phyloP scores from a whole-genome alignment of 1,284 basidiomycete species.

The Moesziomyces parantarcticus region DNA sequence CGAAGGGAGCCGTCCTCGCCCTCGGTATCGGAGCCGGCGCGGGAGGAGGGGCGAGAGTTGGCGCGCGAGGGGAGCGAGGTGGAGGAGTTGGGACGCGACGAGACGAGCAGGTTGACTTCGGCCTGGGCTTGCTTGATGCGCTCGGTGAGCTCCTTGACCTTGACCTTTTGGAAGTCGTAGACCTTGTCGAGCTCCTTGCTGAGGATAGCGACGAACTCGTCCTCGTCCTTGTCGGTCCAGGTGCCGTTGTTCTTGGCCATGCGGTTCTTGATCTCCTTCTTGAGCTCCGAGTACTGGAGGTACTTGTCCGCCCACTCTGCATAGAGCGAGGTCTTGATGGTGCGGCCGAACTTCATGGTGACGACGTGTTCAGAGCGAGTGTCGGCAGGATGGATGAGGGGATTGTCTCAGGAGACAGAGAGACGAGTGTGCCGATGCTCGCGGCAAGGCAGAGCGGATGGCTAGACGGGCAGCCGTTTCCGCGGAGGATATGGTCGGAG shows the following conservation, averaged over 20 bases:
- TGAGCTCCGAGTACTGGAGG: slow-evolving; percentile 67
- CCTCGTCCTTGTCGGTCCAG: slow-evolving; percentile 68
- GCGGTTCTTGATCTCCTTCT: slow-evolving; percentile 67
- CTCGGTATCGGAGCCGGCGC: slow-evolving; percentile 40
- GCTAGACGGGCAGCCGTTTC: too few relatives aligned
- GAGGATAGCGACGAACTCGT: slow-evolving; percentile 70
- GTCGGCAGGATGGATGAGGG: not conserved
- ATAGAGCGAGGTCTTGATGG: slow-evolving; percentile 67
- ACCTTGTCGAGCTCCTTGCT: slow-evolving; percentile 93
- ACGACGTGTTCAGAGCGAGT: not conserved
- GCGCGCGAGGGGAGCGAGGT: slow-evolving; percentile 52
- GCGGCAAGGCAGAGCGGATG: not conserved
- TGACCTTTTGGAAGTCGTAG: slow-evolving; percentile 90
- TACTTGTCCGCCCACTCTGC: slow-evolving; percentile 67
- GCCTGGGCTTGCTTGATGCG: slow-evolving; percentile 66
- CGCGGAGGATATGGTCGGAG: not conserved
- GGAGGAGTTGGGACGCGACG: slow-evolving; percentile 53
- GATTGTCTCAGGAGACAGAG: not conserved
- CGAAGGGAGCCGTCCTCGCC: slow-evolving; percentile 17
- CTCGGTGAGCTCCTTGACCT: slow-evolving; percentile 70
- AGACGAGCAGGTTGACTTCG: slow-evolving; percentile 65
- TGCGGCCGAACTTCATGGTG: slow-evolving; percentile 67
- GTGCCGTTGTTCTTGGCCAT: slow-evolving; percentile 61
- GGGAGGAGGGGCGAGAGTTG: slow-evolving; percentile 29
- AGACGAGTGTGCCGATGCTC: not conserved